Percentiles rank a stretch among this genome's conserved stretches.
These are phyloP conservation scores for Plantago major DNA, from an alignment of 257 asterid genomes.

Conservation along the genomic window DNA sequence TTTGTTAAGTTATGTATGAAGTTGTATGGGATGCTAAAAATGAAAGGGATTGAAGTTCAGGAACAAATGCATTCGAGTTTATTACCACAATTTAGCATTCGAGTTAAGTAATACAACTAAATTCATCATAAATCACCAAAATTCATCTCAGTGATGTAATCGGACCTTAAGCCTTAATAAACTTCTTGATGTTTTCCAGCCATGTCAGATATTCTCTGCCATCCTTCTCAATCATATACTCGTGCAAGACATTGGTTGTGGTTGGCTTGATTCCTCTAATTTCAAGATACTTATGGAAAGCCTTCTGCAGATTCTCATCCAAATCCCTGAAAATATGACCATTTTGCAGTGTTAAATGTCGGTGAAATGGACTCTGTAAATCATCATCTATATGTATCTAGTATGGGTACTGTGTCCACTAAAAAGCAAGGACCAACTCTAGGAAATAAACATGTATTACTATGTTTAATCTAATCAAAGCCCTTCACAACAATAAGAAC, in stretches of 20 bases:
- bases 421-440: too few relatives aligned
- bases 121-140: slow-evolving; percentile 4
- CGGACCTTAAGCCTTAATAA: slow-evolving; percentile 42
- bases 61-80: too few relatives aligned
- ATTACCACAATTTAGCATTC: too few relatives aligned
- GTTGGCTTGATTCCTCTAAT: slow-evolving; percentile 78
- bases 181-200: slow-evolving; percentile 72
- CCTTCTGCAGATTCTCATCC: slow-evolving; percentile 94
- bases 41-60: too few relatives aligned
- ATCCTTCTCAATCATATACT: slow-evolving; percentile 77
- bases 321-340: slow-evolving; percentile 43
- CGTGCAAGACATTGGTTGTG: slow-evolving; percentile 77
- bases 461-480: too few relatives aligned
- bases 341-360: not conserved
- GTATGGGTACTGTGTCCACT: too few relatives aligned
- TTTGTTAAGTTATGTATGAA: too few relatives aligned
- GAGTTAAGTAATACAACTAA: not conserved
- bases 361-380: not conserved
- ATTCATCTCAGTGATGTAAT: not conserved
- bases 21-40: too few relatives aligned
- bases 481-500: too few relatives aligned
- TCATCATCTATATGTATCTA: too few relatives aligned
- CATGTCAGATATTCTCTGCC: slow-evolving; percentile 58
- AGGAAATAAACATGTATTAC: too few relatives aligned
- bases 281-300: slow-evolving; percentile 89